Base-by-base conservation (phyloP, 345 rosid genomes). In the Firmiana major region DNA sequence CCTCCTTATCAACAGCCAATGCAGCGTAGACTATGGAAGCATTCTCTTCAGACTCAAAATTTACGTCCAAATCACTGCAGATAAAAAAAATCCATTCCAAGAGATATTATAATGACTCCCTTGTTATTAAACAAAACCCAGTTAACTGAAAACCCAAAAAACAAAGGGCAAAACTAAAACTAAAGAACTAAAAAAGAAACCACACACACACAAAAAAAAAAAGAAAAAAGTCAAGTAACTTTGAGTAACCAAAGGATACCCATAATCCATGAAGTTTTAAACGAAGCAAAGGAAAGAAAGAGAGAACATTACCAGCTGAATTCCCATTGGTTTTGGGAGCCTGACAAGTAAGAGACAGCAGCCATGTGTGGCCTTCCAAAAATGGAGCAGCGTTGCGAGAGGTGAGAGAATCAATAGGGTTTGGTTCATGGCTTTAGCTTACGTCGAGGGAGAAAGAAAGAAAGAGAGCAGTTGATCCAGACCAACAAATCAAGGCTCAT, bases 1-100 rank as follows among this genome's bases (percentile, higher is more conserved):
- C 97, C 98, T 93, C 98, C 84, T 92, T 87, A 87, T 96, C 99
- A 75, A 93, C 97, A 54, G 85, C 91, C 71, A 96, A 82, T 69
- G 99, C 78, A 40, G 92, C 83, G 73, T 81, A 84, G 55, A 80
- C 89, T 17, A 96, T 88, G 62, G 91, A 85, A 82, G 98, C 95
- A 81, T 90, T 81, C 87, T 90, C 93, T 67, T 89, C 90, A 0
- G 98, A 91, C 81, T 85, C 87, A 1, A 87, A 96, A 79, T 90
- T 91, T 53, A 96, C 95, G 73, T 89, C 94, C 83, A 93, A 83
- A 68, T 96, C 88, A 84, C 98, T 91, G 89, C 84, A 87, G 5
- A 79, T 9, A 11, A 46, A 54, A 53, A 46, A 12, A 46, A 5
- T 1, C 6, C 36, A 12, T 73, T 42, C 53, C 17, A 53, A 63